Percentiles rank a stretch among this genome's conserved stretches.
Evolutionary conservation across 2,329 filamentous ascomycete genomes (phyloP).

Genomic region (Coleophoma eucalyptorum): DNA sequence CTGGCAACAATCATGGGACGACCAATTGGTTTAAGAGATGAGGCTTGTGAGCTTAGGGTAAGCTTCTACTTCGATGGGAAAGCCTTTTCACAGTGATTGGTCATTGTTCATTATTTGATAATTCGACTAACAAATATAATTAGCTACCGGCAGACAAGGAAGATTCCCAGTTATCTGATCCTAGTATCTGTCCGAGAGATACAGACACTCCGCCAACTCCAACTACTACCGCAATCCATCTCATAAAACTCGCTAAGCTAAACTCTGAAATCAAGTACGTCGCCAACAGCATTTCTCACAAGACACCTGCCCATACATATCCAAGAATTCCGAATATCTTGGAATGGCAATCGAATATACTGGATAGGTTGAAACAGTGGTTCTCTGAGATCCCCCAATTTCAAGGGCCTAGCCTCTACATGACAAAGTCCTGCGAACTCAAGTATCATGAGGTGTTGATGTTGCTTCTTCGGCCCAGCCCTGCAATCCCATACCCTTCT

Average conservation of each 20-base stretch:
- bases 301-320: conserved; percentile 43
- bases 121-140: not conserved
- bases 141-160: conserved; percentile 18
- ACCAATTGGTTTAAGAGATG: conserved; percentile 50
- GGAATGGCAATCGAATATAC: conserved; percentile 41
- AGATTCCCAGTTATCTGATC: conserved; percentile 8
- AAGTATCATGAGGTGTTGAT: conserved; percentile 45
- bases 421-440: conserved; percentile 34
- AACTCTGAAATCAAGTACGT: conserved; percentile 57
- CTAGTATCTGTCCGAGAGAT: conserved; percentile 8
- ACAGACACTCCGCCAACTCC: conserved; percentile 17
- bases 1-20: conserved; percentile 53
- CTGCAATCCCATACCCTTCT: conserved; percentile 44
- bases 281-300: conserved; percentile 46
- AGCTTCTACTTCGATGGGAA: conserved; percentile 6
- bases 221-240: conserved; percentile 41
- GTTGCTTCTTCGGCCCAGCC: conserved; percentile 46
- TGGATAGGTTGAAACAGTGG: conserved; percentile 37
- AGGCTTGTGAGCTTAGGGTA: conserved; percentile 49
- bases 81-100: not conserved
- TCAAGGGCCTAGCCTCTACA: conserved; percentile 14
- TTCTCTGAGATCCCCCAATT: conserved; percentile 28
- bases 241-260: conserved; percentile 42
- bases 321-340: conserved; percentile 40
- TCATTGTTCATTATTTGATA: not conserved